Base-by-base conservation (phyloP, 257 asterid species). In the Handroanthus guayacan region DNA sequence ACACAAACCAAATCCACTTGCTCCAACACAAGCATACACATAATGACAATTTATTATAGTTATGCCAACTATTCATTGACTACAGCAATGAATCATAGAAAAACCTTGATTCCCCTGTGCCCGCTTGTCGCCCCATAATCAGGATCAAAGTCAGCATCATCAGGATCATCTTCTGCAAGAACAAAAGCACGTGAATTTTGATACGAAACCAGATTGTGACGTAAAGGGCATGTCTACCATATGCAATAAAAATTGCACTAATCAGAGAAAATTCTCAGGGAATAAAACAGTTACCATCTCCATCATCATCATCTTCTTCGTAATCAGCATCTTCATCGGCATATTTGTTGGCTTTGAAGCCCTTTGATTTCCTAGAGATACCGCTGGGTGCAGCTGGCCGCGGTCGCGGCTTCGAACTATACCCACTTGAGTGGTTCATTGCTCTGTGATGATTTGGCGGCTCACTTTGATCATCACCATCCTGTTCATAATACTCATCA, bases 401-500 rank as follows among this genome's bases (percentile, higher is more conserved):
- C 13, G 86, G 75, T 14, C 82, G 85, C 3, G 75, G 89, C 85
- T 86, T 93, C 43, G 87, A 86, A 79, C 83, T 78, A 81, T 79
- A 86, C 64, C 94, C 79, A 74, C 88, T 79, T 43, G 95, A 67
- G 56, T 80, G 83, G 72, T 89, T 93, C 72, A 56, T 64, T 60
- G 81, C 82, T 82, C 90, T 82, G 57, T 74, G 89, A 84, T 87
- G 91, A 84, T 85, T 90, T 79, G 82, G 67, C 17, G 96, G 80
- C 80, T 93, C 97, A 41, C 86, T 87, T 51, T 80, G 92, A 66
- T 93, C 96, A 83, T 93, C 95, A 54, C 96, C 97, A 68, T 95
- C 98, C 90, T 89, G 98, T 86, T 93, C 98, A 56, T 95, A 95
- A 86, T 95, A 95, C 83, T 95, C 99, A 82, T 95, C 99, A 52